Conservation (phyloP, 2,329 filamentous ascomycete genomes). For the Colletotrichum lini region DNA sequence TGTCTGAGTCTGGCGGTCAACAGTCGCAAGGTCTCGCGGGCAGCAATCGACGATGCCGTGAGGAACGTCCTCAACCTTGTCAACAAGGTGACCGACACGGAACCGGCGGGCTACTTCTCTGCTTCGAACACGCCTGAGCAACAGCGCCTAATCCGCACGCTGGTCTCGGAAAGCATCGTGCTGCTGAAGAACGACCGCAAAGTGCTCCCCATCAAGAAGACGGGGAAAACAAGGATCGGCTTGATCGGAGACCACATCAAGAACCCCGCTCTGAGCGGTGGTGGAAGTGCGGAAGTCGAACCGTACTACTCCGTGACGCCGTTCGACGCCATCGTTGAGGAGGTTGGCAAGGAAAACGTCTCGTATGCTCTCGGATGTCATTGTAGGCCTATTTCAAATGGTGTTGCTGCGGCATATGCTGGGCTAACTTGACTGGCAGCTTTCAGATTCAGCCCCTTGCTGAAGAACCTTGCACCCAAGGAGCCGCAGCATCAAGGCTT, state of each 20-base stretch:
- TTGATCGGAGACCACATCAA: slow-evolving; percentile 47
- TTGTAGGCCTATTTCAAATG: slow-evolving; percentile 47
- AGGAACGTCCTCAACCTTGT: slow-evolving; percentile 70
- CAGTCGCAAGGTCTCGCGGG: slow-evolving; percentile 27
- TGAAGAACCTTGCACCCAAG: slow-evolving; percentile 26
- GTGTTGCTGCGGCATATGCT: too few species aligned
- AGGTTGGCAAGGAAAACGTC: slow-evolving; percentile 47
- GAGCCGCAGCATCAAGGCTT: slow-evolving; percentile 12
- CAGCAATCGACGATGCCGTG: slow-evolving; percentile 66
- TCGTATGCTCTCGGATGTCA: slow-evolving; percentile 73
- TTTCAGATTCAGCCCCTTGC: slow-evolving; percentile 40
- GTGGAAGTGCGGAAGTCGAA: slow-evolving; percentile 73
- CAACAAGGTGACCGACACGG: slow-evolving; percentile 57
- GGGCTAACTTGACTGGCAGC: slow-evolving; percentile 4
- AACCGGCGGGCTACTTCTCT: slow-evolving; percentile 64
- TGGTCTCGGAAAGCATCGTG: slow-evolving; percentile 79
- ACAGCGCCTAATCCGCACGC: slow-evolving; percentile 72
- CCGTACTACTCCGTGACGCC: slow-evolving; percentile 80
- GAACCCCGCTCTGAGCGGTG: slow-evolving; percentile 59
- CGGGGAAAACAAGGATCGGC: slow-evolving; percentile 61
- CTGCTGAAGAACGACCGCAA: slow-evolving; percentile 80
- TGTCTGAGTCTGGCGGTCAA: slow-evolving; percentile 35
- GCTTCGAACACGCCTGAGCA: slow-evolving; percentile 63
- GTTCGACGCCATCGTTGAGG: slow-evolving; percentile 75
- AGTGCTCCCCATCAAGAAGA: slow-evolving; percentile 73